Percentiles rank a stretch among this genome's conserved stretches.
Conservation (phyloP, 768 basidiomycete genomes). For the Trametopsis cervina region DNA sequence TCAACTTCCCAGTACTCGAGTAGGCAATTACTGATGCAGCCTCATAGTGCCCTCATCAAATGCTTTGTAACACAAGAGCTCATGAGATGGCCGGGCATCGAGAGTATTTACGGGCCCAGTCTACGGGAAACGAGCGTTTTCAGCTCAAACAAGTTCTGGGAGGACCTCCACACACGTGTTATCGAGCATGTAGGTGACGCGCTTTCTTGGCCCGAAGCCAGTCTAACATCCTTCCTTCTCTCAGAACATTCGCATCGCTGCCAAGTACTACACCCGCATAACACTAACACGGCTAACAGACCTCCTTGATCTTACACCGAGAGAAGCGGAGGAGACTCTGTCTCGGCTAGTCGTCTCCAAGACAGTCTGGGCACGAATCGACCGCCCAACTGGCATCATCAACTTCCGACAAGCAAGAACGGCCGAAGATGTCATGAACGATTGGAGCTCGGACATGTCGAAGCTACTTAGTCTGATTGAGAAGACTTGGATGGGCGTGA, state of each 20-base stretch:
- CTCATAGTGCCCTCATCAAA: constrained; percentile 82
- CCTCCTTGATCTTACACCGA: constrained; percentile 76
- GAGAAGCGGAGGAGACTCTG: constrained; percentile 84
- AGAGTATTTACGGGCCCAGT: constrained; percentile 78
- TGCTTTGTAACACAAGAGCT: constrained; percentile 89
- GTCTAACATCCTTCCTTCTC: background rate
- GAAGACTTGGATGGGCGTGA: constrained; percentile 99
- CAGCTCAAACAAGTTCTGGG: constrained; percentile 74
- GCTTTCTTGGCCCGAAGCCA: background rate
- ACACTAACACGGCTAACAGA: constrained; percentile 75
- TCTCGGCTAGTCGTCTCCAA: constrained; percentile 87
- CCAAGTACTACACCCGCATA: constrained; percentile 93
- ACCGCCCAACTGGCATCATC: constrained; percentile 86
- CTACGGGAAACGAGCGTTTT: constrained; percentile 81
- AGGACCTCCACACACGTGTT: constrained; percentile 90
- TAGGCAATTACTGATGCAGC: constrained; percentile 8
- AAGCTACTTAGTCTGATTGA: constrained; percentile 87
- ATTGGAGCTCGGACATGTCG: constrained; percentile 96
- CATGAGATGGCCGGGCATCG: constrained; percentile 96
- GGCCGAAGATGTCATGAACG: constrained; percentile 93
- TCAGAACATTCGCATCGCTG: constrained; percentile 93
- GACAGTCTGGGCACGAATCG: constrained; percentile 89
- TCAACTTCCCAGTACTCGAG: constrained; percentile 12
- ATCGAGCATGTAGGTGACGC: constrained; percentile 81
- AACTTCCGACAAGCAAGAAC: constrained; percentile 78